Evolutionary conservation across 208 protist species (phyloP).

Genomic region (Wallacemonas sp.): DNA sequence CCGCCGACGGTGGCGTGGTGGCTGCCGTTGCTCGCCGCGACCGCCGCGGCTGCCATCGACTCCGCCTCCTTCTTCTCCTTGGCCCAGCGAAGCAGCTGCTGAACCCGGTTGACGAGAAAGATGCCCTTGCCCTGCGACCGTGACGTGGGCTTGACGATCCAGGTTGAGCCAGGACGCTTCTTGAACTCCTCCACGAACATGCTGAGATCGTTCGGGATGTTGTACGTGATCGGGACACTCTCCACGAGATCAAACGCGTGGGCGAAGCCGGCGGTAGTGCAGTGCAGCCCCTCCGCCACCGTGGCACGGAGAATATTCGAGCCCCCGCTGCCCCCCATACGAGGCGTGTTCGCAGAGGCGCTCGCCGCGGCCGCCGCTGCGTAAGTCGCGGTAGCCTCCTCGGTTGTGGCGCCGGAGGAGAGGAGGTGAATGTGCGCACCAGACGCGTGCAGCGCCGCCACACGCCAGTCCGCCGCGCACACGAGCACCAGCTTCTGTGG

Average conservation of each 20-base stretch:
- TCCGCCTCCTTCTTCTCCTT: constrained; percentile 68
- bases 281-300: not conserved
- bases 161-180: constrained; percentile 70
- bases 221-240: constrained; percentile 93
- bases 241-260: constrained; percentile 64
- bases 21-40: constrained; percentile 3
- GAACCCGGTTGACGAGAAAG: constrained; percentile 94
- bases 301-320: not conserved
- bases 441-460: constrained; percentile 25
- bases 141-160: constrained; percentile 96
- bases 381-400: constrained; percentile 18
- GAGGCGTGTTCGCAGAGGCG: not conserved
- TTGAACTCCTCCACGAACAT: constrained; percentile 96
- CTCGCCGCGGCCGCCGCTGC: not conserved
- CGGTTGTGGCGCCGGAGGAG: constrained; percentile 15
- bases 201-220: constrained; percentile 92
- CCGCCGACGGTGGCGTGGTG: constrained; percentile 4
- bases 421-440: constrained; percentile 6
- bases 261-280: constrained; percentile 13
- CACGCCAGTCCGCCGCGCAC: constrained; percentile 43
- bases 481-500: constrained; percentile 40
- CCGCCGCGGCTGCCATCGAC: constrained; percentile 19
- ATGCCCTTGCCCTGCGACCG: constrained; percentile 96
- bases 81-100: constrained; percentile 84
- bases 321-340: constrained; percentile 1